Evolutionary conservation across 2,329 filamentous ascomycete genomes (phyloP).

Genomic region (Simplicillium aogashimaense): DNA sequence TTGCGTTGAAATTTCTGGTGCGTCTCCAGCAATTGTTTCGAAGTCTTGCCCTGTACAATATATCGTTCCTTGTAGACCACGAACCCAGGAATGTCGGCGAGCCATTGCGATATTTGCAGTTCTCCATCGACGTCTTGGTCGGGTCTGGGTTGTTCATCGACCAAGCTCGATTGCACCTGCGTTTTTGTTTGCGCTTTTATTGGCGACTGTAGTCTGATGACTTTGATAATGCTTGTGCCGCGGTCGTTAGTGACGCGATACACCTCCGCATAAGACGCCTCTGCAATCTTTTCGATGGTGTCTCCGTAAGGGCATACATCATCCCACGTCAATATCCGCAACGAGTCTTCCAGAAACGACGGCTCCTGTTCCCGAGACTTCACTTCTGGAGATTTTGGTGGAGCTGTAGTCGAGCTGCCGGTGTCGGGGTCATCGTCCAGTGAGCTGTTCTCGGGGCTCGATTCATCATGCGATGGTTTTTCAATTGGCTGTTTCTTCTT

Average conservation of each 20-base stretch:
- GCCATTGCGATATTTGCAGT: slow-evolving; percentile 51
- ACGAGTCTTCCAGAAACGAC: slow-evolving; percentile 10
- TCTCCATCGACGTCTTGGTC: slow-evolving; percentile 48
- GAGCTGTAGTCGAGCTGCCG: too few species aligned
- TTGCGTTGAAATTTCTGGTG: slow-evolving; percentile 47
- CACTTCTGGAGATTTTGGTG: slow-evolving; percentile 2
- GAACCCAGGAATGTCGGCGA: slow-evolving; percentile 55
- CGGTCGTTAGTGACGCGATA: slow-evolving; percentile 50
- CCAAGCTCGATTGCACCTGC: slow-evolving; percentile 41
- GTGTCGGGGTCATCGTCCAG: too few species aligned
- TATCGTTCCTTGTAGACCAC: slow-evolving; percentile 57
- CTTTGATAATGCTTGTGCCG: slow-evolving; percentile 56
- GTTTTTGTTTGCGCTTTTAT: slow-evolving; percentile 48
- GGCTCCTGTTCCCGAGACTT: slow-evolving; percentile 3
- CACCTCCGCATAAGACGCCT: slow-evolving; percentile 57
- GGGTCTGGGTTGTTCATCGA: slow-evolving; percentile 48
- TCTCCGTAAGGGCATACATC: slow-evolving; percentile 45
- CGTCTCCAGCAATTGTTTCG: slow-evolving; percentile 45
- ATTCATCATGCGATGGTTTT: too few species aligned
- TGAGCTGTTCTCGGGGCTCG: too few species aligned
- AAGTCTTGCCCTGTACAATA: slow-evolving; percentile 45
- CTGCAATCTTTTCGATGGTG: slow-evolving; percentile 52
- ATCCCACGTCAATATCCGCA: slow-evolving; percentile 42
- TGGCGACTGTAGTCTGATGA: slow-evolving; percentile 48
- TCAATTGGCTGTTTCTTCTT: too few species aligned